Conservation (phyloP, 2,329 filamentous ascomycete species). For the Colletotrichum sp. region DNA sequence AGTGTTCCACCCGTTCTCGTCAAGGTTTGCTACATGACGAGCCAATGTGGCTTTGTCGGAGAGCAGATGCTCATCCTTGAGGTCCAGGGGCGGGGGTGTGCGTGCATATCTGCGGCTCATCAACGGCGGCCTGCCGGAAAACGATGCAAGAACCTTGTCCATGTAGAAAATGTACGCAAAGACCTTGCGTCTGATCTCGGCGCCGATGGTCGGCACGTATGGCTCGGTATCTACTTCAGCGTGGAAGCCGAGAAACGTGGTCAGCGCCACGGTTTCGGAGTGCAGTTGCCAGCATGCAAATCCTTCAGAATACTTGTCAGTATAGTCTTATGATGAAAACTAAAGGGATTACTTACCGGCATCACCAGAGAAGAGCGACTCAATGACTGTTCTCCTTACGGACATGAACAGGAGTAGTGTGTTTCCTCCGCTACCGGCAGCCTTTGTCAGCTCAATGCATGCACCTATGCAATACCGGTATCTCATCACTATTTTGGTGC, state of each 20-base stretch:
- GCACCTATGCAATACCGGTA: conserved; percentile 16
- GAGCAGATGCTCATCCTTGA: conserved; percentile 39
- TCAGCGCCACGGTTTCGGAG: conserved; percentile 33
- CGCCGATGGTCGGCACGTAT: conserved; percentile 29
- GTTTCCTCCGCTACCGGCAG: conserved; percentile 28
- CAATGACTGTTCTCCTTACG: conserved; percentile 31
- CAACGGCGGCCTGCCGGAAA: conserved; percentile 46
- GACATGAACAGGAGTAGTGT: conserved; percentile 36
- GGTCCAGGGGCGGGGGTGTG: conserved; percentile 43
- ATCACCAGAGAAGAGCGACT: conserved; percentile 39
- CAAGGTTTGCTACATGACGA: conserved; percentile 30
- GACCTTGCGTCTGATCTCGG: conserved; percentile 30
- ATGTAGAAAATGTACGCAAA: conserved; percentile 35
- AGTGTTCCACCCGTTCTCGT: conserved; percentile 43
- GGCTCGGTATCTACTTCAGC: conserved; percentile 12
- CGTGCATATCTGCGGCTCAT: conserved; percentile 38
- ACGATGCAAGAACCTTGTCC: conserved; percentile 42
- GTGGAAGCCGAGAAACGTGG: conserved; percentile 30
- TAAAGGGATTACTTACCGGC: conserved; percentile 28
- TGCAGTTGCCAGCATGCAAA: conserved; percentile 25
- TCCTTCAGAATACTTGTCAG: neutral
- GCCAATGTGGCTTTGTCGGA: conserved; percentile 29
- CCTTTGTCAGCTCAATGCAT: conserved; percentile 33
- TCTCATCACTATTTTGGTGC: conserved; percentile 23
- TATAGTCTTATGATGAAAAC: neutral